Conservation (phyloP, 495 filamentous ascomycete species). For the Rhypophila decipiens region DNA sequence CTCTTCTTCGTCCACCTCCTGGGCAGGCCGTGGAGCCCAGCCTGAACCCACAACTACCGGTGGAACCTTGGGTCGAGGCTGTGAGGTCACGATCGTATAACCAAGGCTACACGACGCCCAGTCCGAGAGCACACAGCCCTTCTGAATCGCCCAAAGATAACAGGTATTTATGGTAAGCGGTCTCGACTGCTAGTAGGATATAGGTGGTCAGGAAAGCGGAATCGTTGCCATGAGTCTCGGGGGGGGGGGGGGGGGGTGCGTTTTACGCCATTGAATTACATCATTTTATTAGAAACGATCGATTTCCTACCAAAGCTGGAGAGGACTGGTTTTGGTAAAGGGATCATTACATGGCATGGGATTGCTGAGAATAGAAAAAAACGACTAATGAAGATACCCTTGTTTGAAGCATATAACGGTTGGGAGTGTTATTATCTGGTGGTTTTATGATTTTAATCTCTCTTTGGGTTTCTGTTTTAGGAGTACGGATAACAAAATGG, state of each 20-base stretch:
- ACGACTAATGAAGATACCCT: not conserved
- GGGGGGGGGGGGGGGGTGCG: no score
- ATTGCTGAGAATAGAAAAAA: not conserved
- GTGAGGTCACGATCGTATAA: not conserved
- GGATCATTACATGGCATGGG: no score
- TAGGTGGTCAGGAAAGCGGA: no score
- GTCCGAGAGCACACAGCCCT: not conserved
- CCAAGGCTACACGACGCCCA: not conserved
- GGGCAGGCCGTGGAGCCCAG: no score
- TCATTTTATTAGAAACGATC: slow-evolving; percentile 7
- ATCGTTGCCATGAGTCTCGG: no score
- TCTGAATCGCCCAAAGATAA: not conserved
- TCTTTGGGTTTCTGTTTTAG: not conserved
- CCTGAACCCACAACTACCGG: not conserved
- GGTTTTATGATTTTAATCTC: not conserved
- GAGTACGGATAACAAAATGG: no score
- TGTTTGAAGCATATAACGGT: no score
- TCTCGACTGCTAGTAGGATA: no score
- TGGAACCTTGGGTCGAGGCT: not conserved
- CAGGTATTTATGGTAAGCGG: not conserved
- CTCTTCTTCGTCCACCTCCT: no score
- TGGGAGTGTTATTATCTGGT: not conserved
- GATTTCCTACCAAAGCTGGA: not conserved
- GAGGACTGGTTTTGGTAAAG: no score
- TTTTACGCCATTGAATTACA: not conserved